Evolutionary conservation across 2,329 filamentous ascomycete species (phyloP), one percentile per base, ranked within the genome.

Genomic region (Pyrenophora graminea): DNA sequence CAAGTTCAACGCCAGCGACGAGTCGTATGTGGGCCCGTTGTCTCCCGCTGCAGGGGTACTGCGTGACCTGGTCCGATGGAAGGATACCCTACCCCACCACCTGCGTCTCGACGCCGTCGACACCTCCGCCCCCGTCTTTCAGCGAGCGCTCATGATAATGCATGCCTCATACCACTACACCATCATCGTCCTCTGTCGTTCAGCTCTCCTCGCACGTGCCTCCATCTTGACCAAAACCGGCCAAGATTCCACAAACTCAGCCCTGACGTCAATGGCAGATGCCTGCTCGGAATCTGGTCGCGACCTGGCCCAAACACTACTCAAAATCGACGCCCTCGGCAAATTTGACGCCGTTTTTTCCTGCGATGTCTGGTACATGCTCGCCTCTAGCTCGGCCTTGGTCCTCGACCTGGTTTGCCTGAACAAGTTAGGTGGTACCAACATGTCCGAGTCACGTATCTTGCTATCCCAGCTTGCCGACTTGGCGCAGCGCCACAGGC

Each of bases 121-220:
- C 4, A 59, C 66, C 1, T 63, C 69, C 6, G 64, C 71, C 2
- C 69, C 69, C 17, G 53, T 67, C 9, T 71, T 70, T 33, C 74
- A 72, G 34, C 69, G 76, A 10, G 66, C 72, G 3, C 59, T 77
- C 5, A 49, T 77, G 8, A 57, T 76, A 31, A 55, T 78, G 17
- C 75, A 77, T 42, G 64, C 68, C 3, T 61, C 74, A 48, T 74
- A 74, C 53, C 73, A 77, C 53, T 76, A 78, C 52, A 73, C 70
- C 3, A 59, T 74, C 5, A 65, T 67, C 5, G 66, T 77, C 6
- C 54, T 76, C 12, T 73, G 74, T 31, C 69, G 74, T 39, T 66
- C 70, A 21, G 72, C 75, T 6, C 58, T 76, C 18, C 68, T 76
- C n/a, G 68, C 67, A 18, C 68, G 69, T 18, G 71, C 72, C 17